phyloP scores from a whole-genome alignment of 176 grass and related monocot species.

The Metroxylon sagu region DNA sequence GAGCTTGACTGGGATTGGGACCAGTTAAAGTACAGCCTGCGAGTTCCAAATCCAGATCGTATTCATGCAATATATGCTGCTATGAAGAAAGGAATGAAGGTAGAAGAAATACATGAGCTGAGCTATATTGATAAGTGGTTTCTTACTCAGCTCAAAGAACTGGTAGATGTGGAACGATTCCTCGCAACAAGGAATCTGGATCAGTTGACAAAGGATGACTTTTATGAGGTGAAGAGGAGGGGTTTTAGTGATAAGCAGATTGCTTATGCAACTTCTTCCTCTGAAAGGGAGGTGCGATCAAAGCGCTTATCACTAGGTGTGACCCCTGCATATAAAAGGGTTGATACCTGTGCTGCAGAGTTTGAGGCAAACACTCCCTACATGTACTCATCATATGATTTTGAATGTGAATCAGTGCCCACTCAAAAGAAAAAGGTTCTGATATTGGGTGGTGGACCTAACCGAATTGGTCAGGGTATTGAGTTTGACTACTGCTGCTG shows the following conservation, averaged over 20 bases:
- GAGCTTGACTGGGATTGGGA: constrained; percentile 98
- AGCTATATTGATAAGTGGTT: constrained; percentile 96
- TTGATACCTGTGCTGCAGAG: constrained; percentile 97
- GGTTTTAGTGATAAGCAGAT: constrained; percentile 94
- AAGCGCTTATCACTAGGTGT: constrained; percentile 60
- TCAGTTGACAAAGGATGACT: constrained; percentile 68
- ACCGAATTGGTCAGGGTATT: constrained; percentile 93
- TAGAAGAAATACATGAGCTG: constrained; percentile 79
- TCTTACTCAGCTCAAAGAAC: constrained; percentile 69
- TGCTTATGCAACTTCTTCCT: constrained; percentile 71
- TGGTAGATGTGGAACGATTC: constrained; percentile 75
- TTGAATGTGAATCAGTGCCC: constrained; percentile 83
- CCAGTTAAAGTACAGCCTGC: constrained; percentile 78
- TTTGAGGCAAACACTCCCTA: constrained; percentile 99
- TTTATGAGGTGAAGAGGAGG: constrained; percentile 83
- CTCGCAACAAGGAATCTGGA: constrained; percentile 41
- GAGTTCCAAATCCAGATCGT: constrained; percentile 85
- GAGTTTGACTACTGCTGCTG: constrained; percentile 99
- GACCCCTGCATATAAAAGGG: constrained; percentile 80
- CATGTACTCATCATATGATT: constrained; percentile 97
- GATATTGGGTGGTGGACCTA: constrained; percentile 97
- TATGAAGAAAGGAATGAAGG: constrained; percentile 89
- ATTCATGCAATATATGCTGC: constrained; percentile 92
- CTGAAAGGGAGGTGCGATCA: constrained; percentile 66
- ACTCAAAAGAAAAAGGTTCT: constrained; percentile 86